These are phyloP conservation scores for Tricholoma hemisulphureum DNA, from an alignment of 768 basidiomycete species.

Conservation along the genomic window DNA sequence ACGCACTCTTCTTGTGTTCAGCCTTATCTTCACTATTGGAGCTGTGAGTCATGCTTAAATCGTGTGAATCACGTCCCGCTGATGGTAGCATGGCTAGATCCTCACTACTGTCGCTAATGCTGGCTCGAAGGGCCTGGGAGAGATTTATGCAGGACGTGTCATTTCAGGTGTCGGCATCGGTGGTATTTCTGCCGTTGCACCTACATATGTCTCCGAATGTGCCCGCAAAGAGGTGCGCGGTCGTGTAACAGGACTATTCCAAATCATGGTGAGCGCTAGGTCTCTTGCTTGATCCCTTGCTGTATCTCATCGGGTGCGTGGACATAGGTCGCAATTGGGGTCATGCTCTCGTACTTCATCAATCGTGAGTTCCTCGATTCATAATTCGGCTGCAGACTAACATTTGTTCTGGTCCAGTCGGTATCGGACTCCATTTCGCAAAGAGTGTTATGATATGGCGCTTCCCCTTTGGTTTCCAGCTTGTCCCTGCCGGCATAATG, in stretches of 20 bases:
- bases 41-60: constrained; percentile 47
- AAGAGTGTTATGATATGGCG: constrained; percentile 57
- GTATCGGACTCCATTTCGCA: constrained; percentile 54
- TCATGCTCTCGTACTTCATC: constrained; percentile 83
- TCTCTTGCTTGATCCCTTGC: neutral
- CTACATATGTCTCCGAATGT: constrained; percentile 86
- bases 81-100: constrained; percentile 44
- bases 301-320: neutral
- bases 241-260: constrained; percentile 82
- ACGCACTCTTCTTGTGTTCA: constrained; percentile 58
- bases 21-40: constrained; percentile 65
- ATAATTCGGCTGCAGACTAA: neutral
- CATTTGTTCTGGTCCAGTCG: constrained; percentile 39
- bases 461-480: constrained; percentile 74
- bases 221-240: constrained; percentile 85
- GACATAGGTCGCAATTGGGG: constrained; percentile 65
- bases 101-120: constrained; percentile 64
- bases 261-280: constrained; percentile 60
- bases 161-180: constrained; percentile 82
- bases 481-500: constrained; percentile 79
- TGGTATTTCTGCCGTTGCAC: constrained; percentile 76
- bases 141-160: constrained; percentile 81
- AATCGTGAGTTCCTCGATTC: constrained; percentile 50
- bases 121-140: constrained; percentile 55
- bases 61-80: neutral